Base-by-base conservation (phyloP, 208 protist species). In the Eutreptiella sp. region DNA sequence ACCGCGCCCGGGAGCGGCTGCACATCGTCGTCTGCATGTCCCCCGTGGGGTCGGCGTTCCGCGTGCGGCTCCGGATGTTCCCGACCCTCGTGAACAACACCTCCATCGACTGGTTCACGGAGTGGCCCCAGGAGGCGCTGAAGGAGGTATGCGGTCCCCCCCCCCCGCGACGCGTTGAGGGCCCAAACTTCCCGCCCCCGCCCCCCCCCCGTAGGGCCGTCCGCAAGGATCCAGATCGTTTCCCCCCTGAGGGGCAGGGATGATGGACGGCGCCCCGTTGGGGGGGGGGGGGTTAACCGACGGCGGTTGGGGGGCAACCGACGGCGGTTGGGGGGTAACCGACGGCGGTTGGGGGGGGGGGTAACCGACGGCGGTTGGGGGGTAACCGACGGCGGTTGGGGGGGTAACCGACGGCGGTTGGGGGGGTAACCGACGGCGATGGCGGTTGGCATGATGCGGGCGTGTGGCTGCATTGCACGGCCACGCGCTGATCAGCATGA, bases 51-150 rank as follows among this genome's bases (percentile, higher is more conserved):
- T 83, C 90, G 46, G 69, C 88, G 16, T 99, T 98, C 75, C 80
- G 94, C 43, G 76, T 87, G 35, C 80, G 94, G 28, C 81, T 98
- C 31, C 81, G 95, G n/a, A 97, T 97, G 81, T 99, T 96, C 73
- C 97, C 97, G 1, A 85, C 91, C 29, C 70, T 99, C 0, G 90
- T 98, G 35, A 96, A 91, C 55, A 97, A 88, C 76, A 96, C 91
- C 3, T 97, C 90, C 28, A 98, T 99, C 65, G 93, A 99, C 73
- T 98, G 94, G 93, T 99, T 98, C 76, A 70, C 80, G 38, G 87
- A 90, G 47, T 99, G 97, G 97, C 96, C 97, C 29, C 80, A 80
- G 36, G 88, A 96, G 53, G 97, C 97, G 39, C 81, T 99, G 34
- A 81, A 83, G 52, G 93, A 97, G 77, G n/a, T n/a, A n/a, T n/a